A percentile compares a stretch with the other conserved stretches of the same genome.
Conservation (phyloP, 352 stramenopile species). For the Phytophthora crassamura region DNA sequence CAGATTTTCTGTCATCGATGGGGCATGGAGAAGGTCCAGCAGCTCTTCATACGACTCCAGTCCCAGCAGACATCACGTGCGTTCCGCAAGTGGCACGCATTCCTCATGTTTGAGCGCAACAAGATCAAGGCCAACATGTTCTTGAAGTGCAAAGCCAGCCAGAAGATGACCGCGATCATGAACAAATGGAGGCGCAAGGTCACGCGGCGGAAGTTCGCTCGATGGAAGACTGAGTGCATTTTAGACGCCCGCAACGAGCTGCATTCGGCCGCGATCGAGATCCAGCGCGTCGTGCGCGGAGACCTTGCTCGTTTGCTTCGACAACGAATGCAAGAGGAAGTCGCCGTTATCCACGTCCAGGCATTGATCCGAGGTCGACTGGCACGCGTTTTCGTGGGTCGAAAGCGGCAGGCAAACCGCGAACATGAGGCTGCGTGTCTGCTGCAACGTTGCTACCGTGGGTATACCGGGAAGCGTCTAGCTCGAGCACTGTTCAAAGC, state of each 20-base stretch:
- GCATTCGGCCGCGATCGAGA: constrained; percentile 67
- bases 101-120: constrained; percentile 76
- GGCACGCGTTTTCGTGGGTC: constrained; percentile 28
- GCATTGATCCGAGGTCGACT: constrained; percentile 58
- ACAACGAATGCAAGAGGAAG: constrained; percentile 26
- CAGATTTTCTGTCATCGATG: constrained; percentile 89
- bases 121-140: constrained; percentile 82
- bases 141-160: constrained; percentile 83
- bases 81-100: constrained; percentile 74
- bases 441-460: constrained; percentile 81
- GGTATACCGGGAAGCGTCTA: constrained; percentile 78
- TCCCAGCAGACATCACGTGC: constrained; percentile 70
- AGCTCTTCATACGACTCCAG: constrained; percentile 74
- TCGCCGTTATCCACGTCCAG: constrained; percentile 57
- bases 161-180: constrained; percentile 78
- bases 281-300: constrained; percentile 70
- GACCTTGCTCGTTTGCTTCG: constrained; percentile 45
- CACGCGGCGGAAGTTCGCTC: constrained; percentile 47
- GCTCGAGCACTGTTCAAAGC: constrained; percentile 66
- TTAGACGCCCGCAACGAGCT: constrained; percentile 66
- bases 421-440: constrained; percentile 57
- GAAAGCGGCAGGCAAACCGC: constrained; percentile 41
- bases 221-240: constrained; percentile 60
- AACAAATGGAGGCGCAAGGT: constrained; percentile 64
- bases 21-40: constrained; percentile 85